These are phyloP conservation scores for Malus sieversii DNA, from an alignment of 306 rosid species.

Conservation along the genomic window DNA sequence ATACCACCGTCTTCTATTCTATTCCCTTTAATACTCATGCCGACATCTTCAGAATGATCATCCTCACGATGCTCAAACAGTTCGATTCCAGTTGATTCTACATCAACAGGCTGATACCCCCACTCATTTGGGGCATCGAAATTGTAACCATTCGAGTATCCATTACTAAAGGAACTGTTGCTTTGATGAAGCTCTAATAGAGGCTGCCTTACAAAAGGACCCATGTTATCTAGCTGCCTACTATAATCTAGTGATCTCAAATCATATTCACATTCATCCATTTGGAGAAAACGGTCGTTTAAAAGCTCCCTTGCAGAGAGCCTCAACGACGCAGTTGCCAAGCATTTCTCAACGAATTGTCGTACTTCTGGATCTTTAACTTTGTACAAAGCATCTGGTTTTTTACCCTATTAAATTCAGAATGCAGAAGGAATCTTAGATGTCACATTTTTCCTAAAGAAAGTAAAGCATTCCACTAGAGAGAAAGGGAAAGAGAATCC, in stretches of 20 bases:
- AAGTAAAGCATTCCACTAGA: constrained; percentile 7
- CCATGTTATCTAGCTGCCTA: constrained; percentile 29
- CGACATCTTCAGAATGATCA: constrained; percentile 53
- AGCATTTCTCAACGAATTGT: constrained; percentile 78
- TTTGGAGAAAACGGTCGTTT: constrained; percentile 68
- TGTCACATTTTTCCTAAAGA: not conserved
- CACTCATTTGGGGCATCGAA: constrained; percentile 44
- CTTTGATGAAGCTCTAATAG: constrained; percentile 32
- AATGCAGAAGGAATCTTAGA: constrained; percentile 18
- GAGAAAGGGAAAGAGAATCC: constrained; percentile 18
- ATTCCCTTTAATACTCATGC: constrained; percentile 75
- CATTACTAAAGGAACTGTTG: constrained; percentile 38
- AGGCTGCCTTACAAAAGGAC: constrained; percentile 42
- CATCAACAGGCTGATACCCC: constrained; percentile 44
- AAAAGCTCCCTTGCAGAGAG: constrained; percentile 86
- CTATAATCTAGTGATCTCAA: constrained; percentile 26
- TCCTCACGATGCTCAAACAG: constrained; percentile 70
- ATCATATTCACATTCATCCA: constrained; percentile 52
- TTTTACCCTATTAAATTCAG: constrained; percentile 57
- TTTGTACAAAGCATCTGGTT: constrained; percentile 80
- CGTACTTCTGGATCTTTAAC: constrained; percentile 78
- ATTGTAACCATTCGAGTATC: constrained; percentile 39
- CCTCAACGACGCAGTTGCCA: constrained; percentile 71
- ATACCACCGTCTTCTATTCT: constrained; percentile 58
- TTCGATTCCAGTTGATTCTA: constrained; percentile 58